Evolutionary conservation across 2,329 filamentous ascomycete species (phyloP), one percentile per base, ranked within the genome.

Genomic region (Didymella pinodella): DNA sequence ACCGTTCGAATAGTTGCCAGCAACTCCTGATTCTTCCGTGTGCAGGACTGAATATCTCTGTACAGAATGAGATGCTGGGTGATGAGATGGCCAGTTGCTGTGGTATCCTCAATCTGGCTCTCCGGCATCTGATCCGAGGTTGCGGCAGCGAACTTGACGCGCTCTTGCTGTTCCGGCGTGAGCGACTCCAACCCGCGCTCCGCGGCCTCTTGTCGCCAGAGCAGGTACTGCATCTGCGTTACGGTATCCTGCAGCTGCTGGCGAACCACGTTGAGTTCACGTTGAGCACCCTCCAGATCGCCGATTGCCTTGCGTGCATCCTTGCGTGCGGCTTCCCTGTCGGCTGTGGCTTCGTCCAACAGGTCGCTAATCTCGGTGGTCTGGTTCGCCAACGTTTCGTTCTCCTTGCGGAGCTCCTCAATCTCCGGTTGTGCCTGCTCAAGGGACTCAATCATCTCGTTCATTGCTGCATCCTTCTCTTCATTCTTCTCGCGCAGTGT

Each of bases 241-340:
- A 93, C 93, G 20, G 96, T 84, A 75, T 98, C 95, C 32, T 94
- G 90, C 8, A 98, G 83, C 74, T 97, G 93, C 65, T 93, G 91
- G 50, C 90, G 90, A 25, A 96, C 82, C 38, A 97, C 91, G 60
- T 90, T 88, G 31, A 86, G 84, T 77, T 98, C 93, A 45, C 82
- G 84, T 6, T 79, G 77, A 26, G 84, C 76, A 18, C 85, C 85
- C 58, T 85, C 84, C 54, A 93, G 84, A 56, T 91, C 85, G n/a
- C 86, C 86, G 73, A 95, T 89, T 52, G 89, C 90, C 77, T 90
- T 94, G 65, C 93, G 86, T 11, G 90, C 86, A 25, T 91, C 89
- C 76, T 92, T 93, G 59, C 88, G 88, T 1, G 93, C 91, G 5
- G 81, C 78, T 65, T 98, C 93, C 38, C 92, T 88, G 70, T 94